Evolutionary conservation across 805 yeast species (phyloP).

Genomic region (Kockiozyma suomiensis): DNA sequence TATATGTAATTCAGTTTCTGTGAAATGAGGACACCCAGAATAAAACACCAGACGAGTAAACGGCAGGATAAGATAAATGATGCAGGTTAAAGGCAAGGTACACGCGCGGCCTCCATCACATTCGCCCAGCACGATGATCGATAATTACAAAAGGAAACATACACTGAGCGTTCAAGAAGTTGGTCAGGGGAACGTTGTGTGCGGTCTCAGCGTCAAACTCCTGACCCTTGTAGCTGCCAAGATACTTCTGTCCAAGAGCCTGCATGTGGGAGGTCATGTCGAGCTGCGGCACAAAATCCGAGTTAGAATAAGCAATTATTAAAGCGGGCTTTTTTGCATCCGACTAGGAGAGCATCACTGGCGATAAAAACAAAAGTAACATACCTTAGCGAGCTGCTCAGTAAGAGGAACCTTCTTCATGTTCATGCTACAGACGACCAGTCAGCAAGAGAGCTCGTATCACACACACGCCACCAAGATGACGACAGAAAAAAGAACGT

Average conservation of each 20-base stretch:
- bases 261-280: slow-evolving; percentile 49
- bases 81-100: neutral
- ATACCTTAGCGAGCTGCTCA: slow-evolving; percentile 56
- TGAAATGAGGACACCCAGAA: no score
- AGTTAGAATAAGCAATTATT: neutral
- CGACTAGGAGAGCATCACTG: neutral
- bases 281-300: slow-evolving; percentile 17
- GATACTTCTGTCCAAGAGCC: slow-evolving; percentile 64
- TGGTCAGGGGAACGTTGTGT: slow-evolving; percentile 83
- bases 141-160: slow-evolving; percentile 6
- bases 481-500: slow-evolving; percentile 20
- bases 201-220: slow-evolving; percentile 44
- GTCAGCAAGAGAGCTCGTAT: neutral
- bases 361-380: neutral
- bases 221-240: slow-evolving; percentile 50
- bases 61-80: no score
- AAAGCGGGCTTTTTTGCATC: neutral
- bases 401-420: slow-evolving; percentile 61
- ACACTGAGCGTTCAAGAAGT: slow-evolving; percentile 88
- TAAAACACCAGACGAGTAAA: no score
- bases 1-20: no score
- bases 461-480: slow-evolving; percentile 2
- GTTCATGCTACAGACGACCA: slow-evolving; percentile 52
- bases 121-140: neutral
- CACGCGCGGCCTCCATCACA: neutral